phyloP scores from a whole-genome alignment of 345 rosid genomes.

The Sapria himalayana region DNA sequence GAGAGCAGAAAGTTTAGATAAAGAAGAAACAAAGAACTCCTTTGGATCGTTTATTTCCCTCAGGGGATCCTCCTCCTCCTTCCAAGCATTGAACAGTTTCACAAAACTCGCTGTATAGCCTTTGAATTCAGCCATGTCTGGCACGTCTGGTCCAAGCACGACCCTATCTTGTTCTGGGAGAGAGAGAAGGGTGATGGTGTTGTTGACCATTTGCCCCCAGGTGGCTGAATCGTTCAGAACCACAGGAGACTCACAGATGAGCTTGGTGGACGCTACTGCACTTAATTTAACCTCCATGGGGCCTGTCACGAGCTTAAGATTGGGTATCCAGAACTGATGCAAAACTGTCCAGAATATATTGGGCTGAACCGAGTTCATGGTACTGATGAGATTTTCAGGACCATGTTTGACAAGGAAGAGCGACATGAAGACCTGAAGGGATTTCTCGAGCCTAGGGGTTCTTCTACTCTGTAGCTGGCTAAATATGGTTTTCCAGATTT shows the following conservation, averaged over 20 bases:
- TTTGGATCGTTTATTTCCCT: slow-evolving; percentile 57
- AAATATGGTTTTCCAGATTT: slow-evolving; percentile 64
- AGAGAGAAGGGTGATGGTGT: slow-evolving; percentile 68
- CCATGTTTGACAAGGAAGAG: slow-evolving; percentile 89
- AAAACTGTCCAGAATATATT: slow-evolving; percentile 32
- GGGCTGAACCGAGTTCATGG: slow-evolving; percentile 71
- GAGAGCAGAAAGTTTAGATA: slow-evolving; percentile 35
- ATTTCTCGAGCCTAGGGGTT: slow-evolving; percentile 52
- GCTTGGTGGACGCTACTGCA: slow-evolving; percentile 63
- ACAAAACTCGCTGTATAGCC: slow-evolving; percentile 72
- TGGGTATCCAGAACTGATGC: slow-evolving; percentile 87
- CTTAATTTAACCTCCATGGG: slow-evolving; percentile 48
- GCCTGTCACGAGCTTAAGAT: slow-evolving; percentile 59
- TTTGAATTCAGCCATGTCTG: slow-evolving; percentile 57
- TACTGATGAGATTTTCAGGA: slow-evolving; percentile 30
- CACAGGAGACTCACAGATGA: slow-evolving; percentile 57
- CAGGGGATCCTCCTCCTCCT: slow-evolving; percentile 77
- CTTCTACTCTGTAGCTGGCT: slow-evolving; percentile 43
- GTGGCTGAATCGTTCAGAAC: slow-evolving; percentile 47
- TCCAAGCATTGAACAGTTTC: slow-evolving; percentile 76
- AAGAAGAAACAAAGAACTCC: slow-evolving; percentile 46
- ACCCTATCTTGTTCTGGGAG: slow-evolving; percentile 65
- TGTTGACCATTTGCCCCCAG: slow-evolving; percentile 78
- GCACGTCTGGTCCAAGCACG: slow-evolving; percentile 74
- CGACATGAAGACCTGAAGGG: slow-evolving; percentile 70